Conservation (phyloP, 257 asterid genomes). For the Pogostemon cablin region DNA sequence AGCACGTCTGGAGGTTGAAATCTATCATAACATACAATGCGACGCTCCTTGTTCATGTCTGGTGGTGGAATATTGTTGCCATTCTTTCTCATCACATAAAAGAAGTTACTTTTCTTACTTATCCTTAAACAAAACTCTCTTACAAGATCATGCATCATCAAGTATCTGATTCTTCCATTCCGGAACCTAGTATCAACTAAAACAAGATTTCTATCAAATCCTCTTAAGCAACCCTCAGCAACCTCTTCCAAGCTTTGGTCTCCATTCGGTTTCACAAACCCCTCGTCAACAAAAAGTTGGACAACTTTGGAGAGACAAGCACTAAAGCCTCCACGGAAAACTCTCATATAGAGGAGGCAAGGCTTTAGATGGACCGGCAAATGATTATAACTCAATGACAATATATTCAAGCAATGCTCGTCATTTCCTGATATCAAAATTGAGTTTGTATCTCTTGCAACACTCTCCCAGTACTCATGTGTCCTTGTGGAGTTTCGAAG, state of each 20-base stretch:
- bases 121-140: slow-evolving; percentile 2
- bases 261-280: neutral
- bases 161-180: neutral
- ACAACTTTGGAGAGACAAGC: neutral
- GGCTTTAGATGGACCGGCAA: slow-evolving; percentile 19
- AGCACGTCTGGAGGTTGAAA: neutral
- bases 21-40: neutral
- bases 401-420: slow-evolving; percentile 6
- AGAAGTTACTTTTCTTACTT: neutral
- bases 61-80: neutral
- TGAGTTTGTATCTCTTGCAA: neutral
- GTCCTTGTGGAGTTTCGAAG: neutral
- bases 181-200: neutral
- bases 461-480: neutral
- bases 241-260: slow-evolving; percentile 14
- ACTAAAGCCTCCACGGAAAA: neutral
- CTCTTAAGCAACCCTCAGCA: slow-evolving; percentile 5
- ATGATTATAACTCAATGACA: slow-evolving; percentile 19
- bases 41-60: neutral
- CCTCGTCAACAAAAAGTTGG: slow-evolving; percentile 24
- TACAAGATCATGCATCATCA: slow-evolving; percentile 13
- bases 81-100: neutral
- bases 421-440: neutral
- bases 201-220: slow-evolving; percentile 15
- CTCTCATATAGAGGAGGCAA: slow-evolving; percentile 10